Percentiles rank a stretch among this genome's conserved stretches.
Evolutionary conservation across 345 rosid genomes (phyloP).

Genomic region (Syzygium jambos): DNA sequence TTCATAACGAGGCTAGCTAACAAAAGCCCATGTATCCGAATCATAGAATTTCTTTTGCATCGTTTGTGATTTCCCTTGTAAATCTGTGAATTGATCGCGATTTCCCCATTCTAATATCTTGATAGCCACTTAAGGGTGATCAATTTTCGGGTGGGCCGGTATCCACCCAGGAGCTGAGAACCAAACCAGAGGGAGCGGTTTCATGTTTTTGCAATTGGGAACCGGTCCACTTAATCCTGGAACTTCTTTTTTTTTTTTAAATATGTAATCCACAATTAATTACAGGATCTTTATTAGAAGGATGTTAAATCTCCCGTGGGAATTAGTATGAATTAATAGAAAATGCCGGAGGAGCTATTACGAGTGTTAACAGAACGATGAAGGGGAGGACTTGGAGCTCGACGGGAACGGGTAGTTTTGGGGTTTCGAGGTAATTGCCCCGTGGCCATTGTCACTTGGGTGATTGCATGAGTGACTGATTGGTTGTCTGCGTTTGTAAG

Average conservation of each 20-base stretch:
- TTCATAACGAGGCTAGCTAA: neutral
- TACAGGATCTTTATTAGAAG: too few species aligned
- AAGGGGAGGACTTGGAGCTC: conserved; percentile 13
- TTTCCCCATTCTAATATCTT: neutral
- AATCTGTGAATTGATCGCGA: neutral
- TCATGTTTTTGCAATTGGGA: too few species aligned
- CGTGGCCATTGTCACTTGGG: neutral
- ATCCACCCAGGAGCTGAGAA: too few species aligned
- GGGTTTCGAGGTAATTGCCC: conserved; percentile 47
- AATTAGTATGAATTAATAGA: too few species aligned
- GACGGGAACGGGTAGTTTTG: conserved; percentile 41
- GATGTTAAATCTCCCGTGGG: too few species aligned
- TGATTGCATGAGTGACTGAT: neutral
- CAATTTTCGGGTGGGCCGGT: too few species aligned
- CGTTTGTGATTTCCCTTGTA: neutral
- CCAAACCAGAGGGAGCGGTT: too few species aligned
- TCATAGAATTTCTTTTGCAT: neutral
- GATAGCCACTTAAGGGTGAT: neutral
- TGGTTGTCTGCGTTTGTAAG: neutral
- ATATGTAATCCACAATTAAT: too few species aligned
- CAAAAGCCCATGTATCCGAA: neutral
- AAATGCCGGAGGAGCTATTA: too few species aligned
- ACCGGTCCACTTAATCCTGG: too few species aligned
- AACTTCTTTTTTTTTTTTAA: too few species aligned
- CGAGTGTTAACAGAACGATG: neutral